Base-by-base conservation (phyloP, 2,329 filamentous ascomycete genomes). In the Berkeleyomyces rouxiae region DNA sequence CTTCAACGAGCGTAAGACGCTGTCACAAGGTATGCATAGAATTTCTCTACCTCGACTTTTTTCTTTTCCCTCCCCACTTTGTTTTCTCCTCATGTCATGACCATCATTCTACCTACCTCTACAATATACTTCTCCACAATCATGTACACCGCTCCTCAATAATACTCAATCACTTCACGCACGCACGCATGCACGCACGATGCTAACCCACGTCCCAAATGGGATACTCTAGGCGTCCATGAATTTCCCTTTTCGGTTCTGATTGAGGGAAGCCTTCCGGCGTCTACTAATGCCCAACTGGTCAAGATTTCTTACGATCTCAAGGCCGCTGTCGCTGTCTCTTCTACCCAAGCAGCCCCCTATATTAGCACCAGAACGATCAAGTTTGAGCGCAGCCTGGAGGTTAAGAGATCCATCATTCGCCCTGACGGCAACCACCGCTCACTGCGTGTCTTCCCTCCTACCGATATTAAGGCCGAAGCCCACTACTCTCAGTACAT, bases 371-470 rank as follows among this genome's bases (percentile, higher is more conserved):
- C 68, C 59, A 61, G 70, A 4, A 69, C 74, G 33, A 79, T 88
- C 70, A 82, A 79, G 67, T 82, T 89, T 69, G 80, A 82, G 66
- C 82, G 84, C 69, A 80, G 81, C 7, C 77, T 97, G 53, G 78
- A 84, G 62, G 81, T 97, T 67, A 86, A 86, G 75, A 88, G 92
- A 66, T 87, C 90, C 42, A 82, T 97, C 36, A 79, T 75, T 6
- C 74, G 86, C 61, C 83, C 88, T 2, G 87, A 90, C 58, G 79
- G 82, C 61, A 90, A 95, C 65, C 92, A 95, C 74, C 86, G 91
- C 74, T 95, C 88, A 13, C 85, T 96, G 66, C 89, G 92, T 70
- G 88, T 97, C 70, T 99, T 99, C 75, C 93, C 92, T 58, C 92
- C 93, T 0, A 99, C 93, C 67, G 93, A 95, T 74, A 85, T 99